Evolutionary conservation across 1,284 basidiomycete genomes (phyloP), one percentile per base, ranked within the genome.

Genomic region (Ustilago curta): DNA sequence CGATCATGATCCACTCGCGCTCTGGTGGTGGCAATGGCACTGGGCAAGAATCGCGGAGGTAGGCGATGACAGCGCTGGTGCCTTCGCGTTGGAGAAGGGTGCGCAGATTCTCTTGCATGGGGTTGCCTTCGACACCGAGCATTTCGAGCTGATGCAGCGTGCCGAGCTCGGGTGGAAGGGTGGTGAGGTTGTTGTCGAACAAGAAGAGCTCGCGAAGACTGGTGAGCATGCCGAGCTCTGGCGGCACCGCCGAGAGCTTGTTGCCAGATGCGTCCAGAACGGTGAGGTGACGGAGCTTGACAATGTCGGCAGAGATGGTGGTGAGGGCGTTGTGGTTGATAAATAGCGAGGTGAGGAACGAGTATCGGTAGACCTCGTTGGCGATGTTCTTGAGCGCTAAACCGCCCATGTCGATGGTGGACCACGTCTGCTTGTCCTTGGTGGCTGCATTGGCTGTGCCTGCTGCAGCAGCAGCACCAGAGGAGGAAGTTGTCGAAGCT

Each of bases 121-220:
- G 96, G 82, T 99, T 99, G 39, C 96, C 96, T 84, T 99, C 96
- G 42, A 99, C 89, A 23, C 96, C 96, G 27, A 99, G 87, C 43
- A 93, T 93, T 84, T 94, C 94, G 61, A 99, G 89, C 85, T 97
- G 94, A 84, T 97, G 93, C 39, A 99, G 86, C 39, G 90, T 93
- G 42, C 96, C 96, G 37, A 98, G 88, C 85, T 99, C 94, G 0
- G 89, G 88, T 1, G 96, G 96, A 12, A 99, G 88, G 0, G 90
- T 91, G 44, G 90, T 88, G 43, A 99, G 87, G 78, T 92, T 90
- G 86, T 99, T 99, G 88, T 99, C 96, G 84, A 98, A 99, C 25
- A 98, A 87, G 81, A 95, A 93, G 40, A 99, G 88, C 85, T 98
- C 95, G 85, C 93, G 94, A 52, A 99, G 87, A 73, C 90, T 90